phyloP scores from a whole-genome alignment of 208 protist species.

The Trypanosoma congolense region DNA sequence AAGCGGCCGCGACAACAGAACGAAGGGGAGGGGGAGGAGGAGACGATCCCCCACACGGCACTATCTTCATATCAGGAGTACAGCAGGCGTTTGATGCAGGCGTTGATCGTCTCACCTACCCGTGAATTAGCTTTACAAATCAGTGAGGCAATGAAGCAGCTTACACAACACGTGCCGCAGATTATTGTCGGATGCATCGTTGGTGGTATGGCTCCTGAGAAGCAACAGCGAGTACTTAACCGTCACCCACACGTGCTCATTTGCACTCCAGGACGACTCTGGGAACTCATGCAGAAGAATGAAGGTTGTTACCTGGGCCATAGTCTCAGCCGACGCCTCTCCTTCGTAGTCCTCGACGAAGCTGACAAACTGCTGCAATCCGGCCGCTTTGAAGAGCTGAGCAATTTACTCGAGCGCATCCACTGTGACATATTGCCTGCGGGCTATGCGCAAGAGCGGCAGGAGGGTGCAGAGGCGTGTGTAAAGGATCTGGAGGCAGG shows the following conservation, averaged over 20 bases:
- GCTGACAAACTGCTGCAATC: constrained; percentile 98
- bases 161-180: constrained; percentile 49
- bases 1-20: constrained; percentile 6
- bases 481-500: constrained; percentile 50
- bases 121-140: constrained; percentile 98
- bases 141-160: constrained; percentile 65
- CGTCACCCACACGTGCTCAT: constrained; percentile 89
- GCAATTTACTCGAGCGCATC: constrained; percentile 95
- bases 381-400: constrained; percentile 95
- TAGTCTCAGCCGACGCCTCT: constrained; percentile 89
- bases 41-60: not conserved
- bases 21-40: not conserved
- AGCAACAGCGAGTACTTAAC: constrained; percentile 88
- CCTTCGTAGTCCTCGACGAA: constrained; percentile 97
- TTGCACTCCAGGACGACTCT: constrained; percentile 87
- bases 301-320: constrained; percentile 92
- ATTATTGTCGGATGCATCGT: constrained; percentile 76
- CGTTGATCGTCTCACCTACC: constrained; percentile 96
- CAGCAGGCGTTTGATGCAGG: constrained; percentile 63
- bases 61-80: constrained; percentile 2
- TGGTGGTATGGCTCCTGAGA: constrained; percentile 85
- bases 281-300: constrained; percentile 85
- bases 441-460: constrained; percentile 69
- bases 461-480: constrained; percentile 59
- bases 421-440: constrained; percentile 87